Evolutionary conservation across 2,329 filamentous ascomycete species (phyloP).

Genomic region (Ophiostoma angusticollis): DNA sequence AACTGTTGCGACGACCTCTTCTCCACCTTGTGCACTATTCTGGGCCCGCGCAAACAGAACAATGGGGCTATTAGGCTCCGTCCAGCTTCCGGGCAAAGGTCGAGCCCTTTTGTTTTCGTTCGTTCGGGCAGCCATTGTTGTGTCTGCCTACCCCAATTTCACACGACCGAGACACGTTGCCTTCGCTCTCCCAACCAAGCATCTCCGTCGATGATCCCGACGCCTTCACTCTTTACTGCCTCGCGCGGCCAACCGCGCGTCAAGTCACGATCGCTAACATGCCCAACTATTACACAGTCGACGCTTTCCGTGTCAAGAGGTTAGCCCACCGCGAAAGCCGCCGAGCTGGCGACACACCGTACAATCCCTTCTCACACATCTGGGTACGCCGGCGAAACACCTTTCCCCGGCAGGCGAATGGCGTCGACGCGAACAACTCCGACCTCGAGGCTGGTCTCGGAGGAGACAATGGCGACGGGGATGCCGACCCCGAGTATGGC

Average conservation of each 20-base stretch:
- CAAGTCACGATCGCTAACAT: conserved; percentile 11
- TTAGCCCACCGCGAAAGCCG: conserved; percentile 31
- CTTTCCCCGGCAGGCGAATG: conserved; percentile 12
- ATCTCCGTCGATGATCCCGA: too few species aligned
- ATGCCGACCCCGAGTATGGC: conserved; percentile 13
- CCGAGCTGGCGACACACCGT: conserved; percentile 24
- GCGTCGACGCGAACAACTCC: conserved; percentile 7
- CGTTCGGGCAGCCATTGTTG: too few species aligned
- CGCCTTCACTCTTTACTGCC: too few species aligned
- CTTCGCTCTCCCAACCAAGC: too few species aligned
- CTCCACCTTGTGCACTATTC: too few species aligned
- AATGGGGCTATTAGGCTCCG: too few species aligned
- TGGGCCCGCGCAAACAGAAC: too few species aligned
- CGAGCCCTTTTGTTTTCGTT: neutral
- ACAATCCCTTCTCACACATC: conserved; percentile 33
- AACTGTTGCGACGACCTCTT: too few species aligned
- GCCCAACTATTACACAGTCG: conserved; percentile 25
- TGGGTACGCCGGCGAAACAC: conserved; percentile 24
- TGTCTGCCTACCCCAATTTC: too few species aligned
- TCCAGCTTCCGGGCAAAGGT: neutral
- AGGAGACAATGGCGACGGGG: conserved; percentile 11
- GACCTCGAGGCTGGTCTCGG: conserved; percentile 23
- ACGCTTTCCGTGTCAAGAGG: conserved; percentile 31
- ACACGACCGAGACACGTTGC: too few species aligned
- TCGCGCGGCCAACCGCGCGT: too few species aligned